Conservation (phyloP, 2,329 filamentous ascomycete genomes). For the Dendryphion nanum region DNA sequence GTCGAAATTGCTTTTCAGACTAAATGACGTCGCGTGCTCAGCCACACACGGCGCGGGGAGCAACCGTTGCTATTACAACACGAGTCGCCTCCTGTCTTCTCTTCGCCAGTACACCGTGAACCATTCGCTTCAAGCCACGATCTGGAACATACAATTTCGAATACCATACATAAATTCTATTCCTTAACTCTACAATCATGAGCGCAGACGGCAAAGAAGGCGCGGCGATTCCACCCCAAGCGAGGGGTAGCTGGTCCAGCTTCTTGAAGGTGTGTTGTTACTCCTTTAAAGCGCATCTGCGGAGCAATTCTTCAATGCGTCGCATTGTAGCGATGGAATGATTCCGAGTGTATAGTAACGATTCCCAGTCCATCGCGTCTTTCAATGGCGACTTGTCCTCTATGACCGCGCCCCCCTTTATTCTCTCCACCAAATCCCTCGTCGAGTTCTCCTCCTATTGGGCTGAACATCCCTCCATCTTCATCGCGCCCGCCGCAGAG, state of each 20-base stretch:
- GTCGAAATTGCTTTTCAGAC: too few species aligned
- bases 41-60: slow-evolving; percentile 4
- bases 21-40: slow-evolving; percentile 5
- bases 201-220: slow-evolving; percentile 39
- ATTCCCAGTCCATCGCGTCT: slow-evolving; percentile 49
- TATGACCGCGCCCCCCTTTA: slow-evolving; percentile 57
- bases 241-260: slow-evolving; percentile 49
- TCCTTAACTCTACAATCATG: slow-evolving; percentile 15
- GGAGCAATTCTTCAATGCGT: too few species aligned
- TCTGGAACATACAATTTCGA: too few species aligned
- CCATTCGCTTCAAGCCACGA: too few species aligned
- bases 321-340: too few species aligned
- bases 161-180: too few species aligned
- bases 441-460: slow-evolving; percentile 59
- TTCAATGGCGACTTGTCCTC: slow-evolving; percentile 58
- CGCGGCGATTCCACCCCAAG: slow-evolving; percentile 45
- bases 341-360: too few species aligned
- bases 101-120: too few species aligned
- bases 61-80: too few species aligned
- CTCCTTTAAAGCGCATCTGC: too few species aligned
- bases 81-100: too few species aligned
- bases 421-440: slow-evolving; percentile 55
- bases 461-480: slow-evolving; percentile 60
- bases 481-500: slow-evolving; percentile 80
- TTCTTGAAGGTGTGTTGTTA: slow-evolving; percentile 49